These are phyloP conservation scores for Ceratobasidium theobromae DNA, from an alignment of 1,284 basidiomycete species.

Conservation along the genomic window DNA sequence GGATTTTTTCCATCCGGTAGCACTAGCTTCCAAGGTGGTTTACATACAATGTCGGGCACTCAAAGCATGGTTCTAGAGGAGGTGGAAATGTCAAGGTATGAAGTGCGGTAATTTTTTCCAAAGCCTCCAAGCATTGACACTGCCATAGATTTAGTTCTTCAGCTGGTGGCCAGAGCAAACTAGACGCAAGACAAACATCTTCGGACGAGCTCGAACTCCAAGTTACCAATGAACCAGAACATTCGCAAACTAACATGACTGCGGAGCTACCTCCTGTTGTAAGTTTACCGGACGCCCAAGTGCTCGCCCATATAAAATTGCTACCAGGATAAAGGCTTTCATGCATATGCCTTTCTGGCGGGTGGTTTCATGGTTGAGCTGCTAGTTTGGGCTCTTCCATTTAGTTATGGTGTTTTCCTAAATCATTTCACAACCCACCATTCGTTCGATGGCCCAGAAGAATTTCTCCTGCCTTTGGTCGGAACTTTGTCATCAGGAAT, in stretches of 20 bases:
- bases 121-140: background rate
- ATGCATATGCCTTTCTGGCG: slow-evolving; percentile 36
- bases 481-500: slow-evolving; percentile 37
- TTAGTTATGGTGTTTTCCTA: slow-evolving; percentile 38
- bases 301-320: background rate
- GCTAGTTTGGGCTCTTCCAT: slow-evolving; percentile 35
- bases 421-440: slow-evolving; percentile 35
- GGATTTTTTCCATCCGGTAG: background rate
- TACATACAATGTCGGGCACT: slow-evolving; percentile 4
- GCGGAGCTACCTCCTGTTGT: slow-evolving; percentile 21
- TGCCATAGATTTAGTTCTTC: background rate
- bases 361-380: slow-evolving; percentile 37
- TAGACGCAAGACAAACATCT: background rate
- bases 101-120: background rate
- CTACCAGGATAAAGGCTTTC: slow-evolving; percentile 34
- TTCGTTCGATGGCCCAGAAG: slow-evolving; percentile 25
- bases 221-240: background rate
- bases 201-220: background rate
- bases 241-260: background rate
- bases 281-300: background rate
- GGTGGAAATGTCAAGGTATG: slow-evolving; percentile 20
- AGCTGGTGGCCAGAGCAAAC: background rate
- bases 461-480: slow-evolving; percentile 35
- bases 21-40: background rate
- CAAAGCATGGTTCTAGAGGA: background rate